Base-by-base conservation (phyloP, 169 alveolate species). In the Haemoproteus tartakovskyi region DNA sequence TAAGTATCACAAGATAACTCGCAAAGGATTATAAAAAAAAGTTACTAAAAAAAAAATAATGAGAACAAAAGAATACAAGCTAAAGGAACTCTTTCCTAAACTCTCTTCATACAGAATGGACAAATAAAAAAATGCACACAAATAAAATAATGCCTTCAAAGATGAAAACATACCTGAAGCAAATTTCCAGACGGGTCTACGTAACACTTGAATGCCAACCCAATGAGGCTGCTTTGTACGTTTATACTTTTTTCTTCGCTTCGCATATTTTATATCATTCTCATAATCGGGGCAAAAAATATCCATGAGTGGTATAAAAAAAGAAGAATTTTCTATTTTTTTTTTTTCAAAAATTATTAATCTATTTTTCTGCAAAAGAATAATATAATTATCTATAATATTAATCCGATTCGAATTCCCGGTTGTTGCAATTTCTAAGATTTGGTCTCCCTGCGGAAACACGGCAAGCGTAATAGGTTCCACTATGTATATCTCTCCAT, bases 341-440 rank as follows among this genome's bases (percentile, higher is more conserved):
- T 57, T 74, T 18, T 43, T 43, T 38, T 74, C 84, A 57, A 56
- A 74, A 19, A 74, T 74, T 16, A 74, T 74, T 12, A 74, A 30
- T 29, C 84, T 21, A n/a, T 50, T 74, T 45, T 74, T 60, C 21
- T 74, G 84, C 29, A 74, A 50, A 43, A 74, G 41, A 1, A 74
- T 29, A 2, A 74, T 60, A 21, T 74, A 74, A 36, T 50, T 74
- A 30, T 74, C 84, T 56, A 74, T 74, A 4, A 74, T 60, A 37
- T 45, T 61, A 12, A 74, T 74, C 33, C 50, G 84, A 45, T 78
- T 74, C 2, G 84, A 74, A 36, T 74, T 43, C 14, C 78, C 78
- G 46, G 43, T 74, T 2, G 56, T 46, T 24, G 84, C 60, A n/a
- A 74, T 74, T 74, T 74, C 84, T 18, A 74, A 18, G 1, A 36